phyloP scores from a whole-genome alignment of 306 rosid species.

The Luffa aegyptiaca region DNA sequence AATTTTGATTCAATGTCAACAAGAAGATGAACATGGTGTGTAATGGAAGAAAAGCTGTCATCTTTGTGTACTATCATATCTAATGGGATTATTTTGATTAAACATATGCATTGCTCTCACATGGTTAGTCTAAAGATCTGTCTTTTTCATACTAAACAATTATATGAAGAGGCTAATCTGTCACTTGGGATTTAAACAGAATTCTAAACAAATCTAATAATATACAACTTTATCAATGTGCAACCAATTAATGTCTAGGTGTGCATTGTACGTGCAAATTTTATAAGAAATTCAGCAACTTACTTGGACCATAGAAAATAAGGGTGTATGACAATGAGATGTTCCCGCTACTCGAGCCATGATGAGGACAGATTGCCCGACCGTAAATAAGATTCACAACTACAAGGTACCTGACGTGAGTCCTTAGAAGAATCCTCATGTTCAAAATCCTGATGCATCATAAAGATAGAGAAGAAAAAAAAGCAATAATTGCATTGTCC shows the following conservation, averaged over 20 bases:
- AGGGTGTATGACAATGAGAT: neutral
- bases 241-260: neutral
- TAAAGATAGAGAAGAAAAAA: neutral
- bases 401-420: neutral
- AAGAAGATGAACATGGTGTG: constrained; percentile 43
- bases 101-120: constrained; percentile 17
- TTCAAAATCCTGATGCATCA: neutral
- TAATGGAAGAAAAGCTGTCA: constrained; percentile 47
- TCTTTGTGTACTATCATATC: constrained; percentile 19
- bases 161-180: constrained; percentile 9
- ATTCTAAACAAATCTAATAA: neutral
- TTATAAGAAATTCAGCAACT: neutral
- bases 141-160: constrained; percentile 7
- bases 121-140: constrained; percentile 18
- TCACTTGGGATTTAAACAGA: constrained; percentile 9
- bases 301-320: neutral
- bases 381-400: neutral
- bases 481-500: neutral
- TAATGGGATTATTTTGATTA: constrained; percentile 8
- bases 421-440: neutral
- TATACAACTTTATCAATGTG: neutral
- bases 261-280: constrained; percentile 4
- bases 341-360: neutral
- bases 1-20: neutral
- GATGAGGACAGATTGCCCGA: neutral